Evolutionary conservation across 148 eudicot species (phyloP).

Genomic region (Cornus suecica): DNA sequence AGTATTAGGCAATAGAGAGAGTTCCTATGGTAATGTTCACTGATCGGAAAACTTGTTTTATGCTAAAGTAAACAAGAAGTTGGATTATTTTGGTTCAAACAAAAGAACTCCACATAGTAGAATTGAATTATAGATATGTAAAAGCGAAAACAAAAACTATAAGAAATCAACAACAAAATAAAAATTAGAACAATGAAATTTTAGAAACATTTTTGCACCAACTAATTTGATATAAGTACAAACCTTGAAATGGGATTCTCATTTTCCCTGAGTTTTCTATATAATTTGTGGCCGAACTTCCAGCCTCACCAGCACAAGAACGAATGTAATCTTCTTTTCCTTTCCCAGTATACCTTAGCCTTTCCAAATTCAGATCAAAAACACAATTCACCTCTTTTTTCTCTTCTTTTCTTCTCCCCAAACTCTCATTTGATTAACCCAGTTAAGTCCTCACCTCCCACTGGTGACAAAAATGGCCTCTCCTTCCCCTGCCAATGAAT

Average conservation of each 20-base stretch:
- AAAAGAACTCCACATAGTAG: too few species aligned
- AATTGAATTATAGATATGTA: too few species aligned
- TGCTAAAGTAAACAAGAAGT: not conserved
- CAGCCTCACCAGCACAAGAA: slow-evolving; percentile 13
- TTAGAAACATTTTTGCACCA: not conserved
- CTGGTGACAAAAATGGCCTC: slow-evolving; percentile 28
- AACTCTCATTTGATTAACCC: slow-evolving; percentile 17
- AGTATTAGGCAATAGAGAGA: not conserved
- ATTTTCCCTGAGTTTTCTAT: slow-evolving; percentile 34
- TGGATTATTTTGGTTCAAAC: not conserved
- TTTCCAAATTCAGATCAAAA: slow-evolving; percentile 53
- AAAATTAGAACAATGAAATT: not conserved
- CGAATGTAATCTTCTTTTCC: slow-evolving; percentile 4
- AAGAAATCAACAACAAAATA: too few species aligned
- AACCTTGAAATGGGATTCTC: slow-evolving; percentile 38
- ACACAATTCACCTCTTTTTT: slow-evolving; percentile 19
- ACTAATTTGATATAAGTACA: slow-evolving; percentile 13
- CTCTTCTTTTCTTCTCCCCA: slow-evolving; percentile 17
- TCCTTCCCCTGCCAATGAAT: slow-evolving; percentile 29
- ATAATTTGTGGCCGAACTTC: slow-evolving; percentile 5
- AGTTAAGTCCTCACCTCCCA: not conserved
- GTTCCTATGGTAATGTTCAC: too few species aligned
- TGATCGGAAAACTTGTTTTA: not conserved
- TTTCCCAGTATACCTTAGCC: slow-evolving; percentile 37
- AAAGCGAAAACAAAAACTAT: too few species aligned